Percentiles rank a stretch among this genome's conserved stretches.
phyloP scores from a whole-genome alignment of 306 rosid species.

The Ziziphus jujuba region DNA sequence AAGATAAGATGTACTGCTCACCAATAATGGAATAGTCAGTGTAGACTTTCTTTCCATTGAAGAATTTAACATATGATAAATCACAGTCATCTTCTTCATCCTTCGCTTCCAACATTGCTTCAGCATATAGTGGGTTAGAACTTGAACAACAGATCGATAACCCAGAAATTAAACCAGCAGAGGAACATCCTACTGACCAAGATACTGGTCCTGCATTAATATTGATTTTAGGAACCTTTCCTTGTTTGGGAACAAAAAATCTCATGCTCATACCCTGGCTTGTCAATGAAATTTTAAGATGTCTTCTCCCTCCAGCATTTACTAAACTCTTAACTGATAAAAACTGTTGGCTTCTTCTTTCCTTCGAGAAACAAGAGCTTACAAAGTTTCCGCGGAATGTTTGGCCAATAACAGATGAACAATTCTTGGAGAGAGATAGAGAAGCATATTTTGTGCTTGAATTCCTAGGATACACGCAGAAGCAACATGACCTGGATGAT shows the following conservation, averaged over 20 bases:
- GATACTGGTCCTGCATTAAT: slow-evolving; percentile 41
- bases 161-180: slow-evolving; percentile 68
- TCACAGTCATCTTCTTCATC: slow-evolving; percentile 37
- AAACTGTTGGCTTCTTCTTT: slow-evolving; percentile 29
- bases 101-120: slow-evolving; percentile 38
- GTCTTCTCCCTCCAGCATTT: slow-evolving; percentile 40
- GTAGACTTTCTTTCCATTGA: slow-evolving; percentile 76
- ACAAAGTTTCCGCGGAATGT: slow-evolving; percentile 47
- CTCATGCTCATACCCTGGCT: slow-evolving; percentile 55
- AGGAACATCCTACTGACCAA: slow-evolving; percentile 62
- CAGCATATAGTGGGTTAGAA: slow-evolving; percentile 62
- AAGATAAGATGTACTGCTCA: slow-evolving; percentile 38
- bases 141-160: slow-evolving; percentile 56
- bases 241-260: slow-evolving; percentile 51
- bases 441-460: slow-evolving; percentile 39
- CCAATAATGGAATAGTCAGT: slow-evolving; percentile 84
- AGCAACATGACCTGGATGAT: slow-evolving; percentile 44
- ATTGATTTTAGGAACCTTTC: slow-evolving; percentile 51
- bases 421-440: slow-evolving; percentile 40
- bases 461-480: slow-evolving; percentile 29
- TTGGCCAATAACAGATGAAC: slow-evolving; percentile 42
- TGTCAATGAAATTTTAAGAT: slow-evolving; percentile 50
- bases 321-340: slow-evolving; percentile 27
- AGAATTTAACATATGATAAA: slow-evolving; percentile 39
- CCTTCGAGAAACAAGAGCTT: slow-evolving; percentile 55